A percentile compares a stretch with the other conserved stretches of the same genome.
Conservation (phyloP, 352 stramenopile genomes). For the Hyaloperonospora arabidopsidis region DNA sequence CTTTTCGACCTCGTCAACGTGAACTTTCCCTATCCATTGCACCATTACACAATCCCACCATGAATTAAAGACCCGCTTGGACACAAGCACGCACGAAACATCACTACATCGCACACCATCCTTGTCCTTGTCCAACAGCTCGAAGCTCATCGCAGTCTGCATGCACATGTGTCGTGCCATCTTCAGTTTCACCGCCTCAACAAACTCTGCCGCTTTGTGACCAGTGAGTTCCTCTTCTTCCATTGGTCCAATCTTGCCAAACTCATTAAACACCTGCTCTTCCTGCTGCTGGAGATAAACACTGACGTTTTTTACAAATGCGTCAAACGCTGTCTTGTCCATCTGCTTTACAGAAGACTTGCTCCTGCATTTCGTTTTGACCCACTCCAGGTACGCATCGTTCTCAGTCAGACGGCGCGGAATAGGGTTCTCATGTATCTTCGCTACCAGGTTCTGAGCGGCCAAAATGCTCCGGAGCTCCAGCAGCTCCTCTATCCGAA, state of each 20-base stretch:
- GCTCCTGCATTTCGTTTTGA: constrained; percentile 18
- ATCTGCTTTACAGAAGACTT: constrained; percentile 22
- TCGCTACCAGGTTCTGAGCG: constrained; percentile 46
- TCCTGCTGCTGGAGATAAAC: constrained; percentile 40
- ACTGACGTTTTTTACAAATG: constrained; percentile 39
- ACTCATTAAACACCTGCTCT: constrained; percentile 30
- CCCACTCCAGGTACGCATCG: constrained; percentile 22
- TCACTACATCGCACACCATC: constrained; percentile 31
- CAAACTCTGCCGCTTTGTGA: constrained; percentile 26
- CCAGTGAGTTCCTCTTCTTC: constrained; percentile 25
- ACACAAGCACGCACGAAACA: not conserved
- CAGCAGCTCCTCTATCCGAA: constrained; percentile 30
- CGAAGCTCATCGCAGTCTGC: constrained; percentile 34
- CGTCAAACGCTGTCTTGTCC: constrained; percentile 39
- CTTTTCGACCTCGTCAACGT: constrained; percentile 32
- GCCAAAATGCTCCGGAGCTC: constrained; percentile 52
- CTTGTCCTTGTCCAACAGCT: constrained; percentile 55
- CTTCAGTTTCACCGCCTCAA: constrained; percentile 56
- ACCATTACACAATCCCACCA: not conserved
- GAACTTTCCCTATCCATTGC: constrained; percentile 30
- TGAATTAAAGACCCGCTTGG: not conserved
- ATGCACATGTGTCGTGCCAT: constrained; percentile 53
- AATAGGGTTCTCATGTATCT: constrained; percentile 23
- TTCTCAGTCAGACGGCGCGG: constrained; percentile 18
- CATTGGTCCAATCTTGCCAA: constrained; percentile 32